Percentiles rank a stretch among this genome's conserved stretches.
phyloP scores from a whole-genome alignment of 495 filamentous ascomycete species.

The Aspergillus baeticus region DNA sequence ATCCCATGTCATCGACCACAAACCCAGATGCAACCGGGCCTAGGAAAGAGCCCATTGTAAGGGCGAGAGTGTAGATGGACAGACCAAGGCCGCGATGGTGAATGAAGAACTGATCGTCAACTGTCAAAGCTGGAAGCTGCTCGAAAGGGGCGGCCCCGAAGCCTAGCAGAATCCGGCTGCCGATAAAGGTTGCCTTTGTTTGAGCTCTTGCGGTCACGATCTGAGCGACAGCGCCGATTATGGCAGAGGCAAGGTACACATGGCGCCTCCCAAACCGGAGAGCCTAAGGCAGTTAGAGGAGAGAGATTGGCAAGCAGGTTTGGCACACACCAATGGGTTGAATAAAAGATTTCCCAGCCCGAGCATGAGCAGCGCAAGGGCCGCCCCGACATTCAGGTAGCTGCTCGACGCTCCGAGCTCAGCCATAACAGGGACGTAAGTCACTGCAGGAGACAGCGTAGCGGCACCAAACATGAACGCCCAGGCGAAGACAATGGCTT shows the following conservation, averaged over 20 bases:
- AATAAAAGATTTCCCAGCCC: neutral
- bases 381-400: neutral
- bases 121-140: neutral
- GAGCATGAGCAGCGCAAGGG: neutral
- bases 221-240: neutral
- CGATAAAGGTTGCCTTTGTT: neutral
- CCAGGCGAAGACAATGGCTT: neutral
- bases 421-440: neutral
- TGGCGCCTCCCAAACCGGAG: neutral
- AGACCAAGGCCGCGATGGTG: neutral
- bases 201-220: neutral
- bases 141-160: neutral
- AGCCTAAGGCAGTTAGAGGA: neutral
- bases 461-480: neutral
- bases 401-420: neutral
- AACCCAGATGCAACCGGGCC: neutral
- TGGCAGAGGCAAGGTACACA: neutral
- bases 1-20: neutral
- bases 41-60: neutral
- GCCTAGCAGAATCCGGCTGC: neutral
- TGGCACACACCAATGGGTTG: neutral
- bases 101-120: neutral
- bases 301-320: neutral
- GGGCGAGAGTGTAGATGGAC: neutral
- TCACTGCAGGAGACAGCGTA: neutral